These are phyloP conservation scores for Luzula sylvatica DNA, from an alignment of 176 grass and related monocot genomes.

Conservation along the genomic window DNA sequence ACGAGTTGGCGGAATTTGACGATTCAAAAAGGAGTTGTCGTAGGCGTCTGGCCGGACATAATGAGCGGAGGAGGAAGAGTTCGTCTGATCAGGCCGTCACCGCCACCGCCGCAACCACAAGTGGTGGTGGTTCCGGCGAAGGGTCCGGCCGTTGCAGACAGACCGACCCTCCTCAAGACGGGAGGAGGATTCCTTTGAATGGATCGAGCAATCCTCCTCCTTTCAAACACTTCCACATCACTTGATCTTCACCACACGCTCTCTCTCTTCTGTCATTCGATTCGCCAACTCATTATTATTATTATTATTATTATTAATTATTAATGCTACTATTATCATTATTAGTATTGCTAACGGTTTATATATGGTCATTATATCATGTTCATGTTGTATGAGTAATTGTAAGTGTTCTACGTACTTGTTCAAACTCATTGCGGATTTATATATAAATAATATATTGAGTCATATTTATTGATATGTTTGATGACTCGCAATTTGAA, in stretches of 20 bases:
- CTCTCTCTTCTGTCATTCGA: slow-evolving; percentile 99
- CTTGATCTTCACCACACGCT: slow-evolving; percentile 54
- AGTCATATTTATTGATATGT: no score
- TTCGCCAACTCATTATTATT: slow-evolving; percentile 1
- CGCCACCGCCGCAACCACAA: no score
- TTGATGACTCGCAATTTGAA: no score
- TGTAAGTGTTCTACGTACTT: no score
- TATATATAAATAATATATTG: no score
- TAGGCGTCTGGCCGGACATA: slow-evolving; percentile 77
- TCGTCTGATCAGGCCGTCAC: slow-evolving; percentile 33
- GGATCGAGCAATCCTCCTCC: slow-evolving; percentile 28
- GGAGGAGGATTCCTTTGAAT: slow-evolving; percentile 33
- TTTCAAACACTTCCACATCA: slow-evolving; percentile 61
- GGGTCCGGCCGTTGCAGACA: slow-evolving; percentile 35
- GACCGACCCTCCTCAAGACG: slow-evolving; percentile 20
- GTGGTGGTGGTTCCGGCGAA: slow-evolving; percentile 28
- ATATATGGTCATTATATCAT: no score
- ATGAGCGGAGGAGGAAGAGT: slow-evolving; percentile 84
- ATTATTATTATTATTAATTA: slow-evolving; percentile 7
- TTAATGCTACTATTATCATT: slow-evolving; percentile 5
- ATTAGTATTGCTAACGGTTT: no score
- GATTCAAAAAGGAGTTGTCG: slow-evolving; percentile 79
- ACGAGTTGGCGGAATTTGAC: slow-evolving; percentile 79
- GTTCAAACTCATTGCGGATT: no score
- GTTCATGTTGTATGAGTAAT: no score